Evolutionary conservation across 768 basidiomycete species (phyloP).

Genomic region (Pholiota molesta): DNA sequence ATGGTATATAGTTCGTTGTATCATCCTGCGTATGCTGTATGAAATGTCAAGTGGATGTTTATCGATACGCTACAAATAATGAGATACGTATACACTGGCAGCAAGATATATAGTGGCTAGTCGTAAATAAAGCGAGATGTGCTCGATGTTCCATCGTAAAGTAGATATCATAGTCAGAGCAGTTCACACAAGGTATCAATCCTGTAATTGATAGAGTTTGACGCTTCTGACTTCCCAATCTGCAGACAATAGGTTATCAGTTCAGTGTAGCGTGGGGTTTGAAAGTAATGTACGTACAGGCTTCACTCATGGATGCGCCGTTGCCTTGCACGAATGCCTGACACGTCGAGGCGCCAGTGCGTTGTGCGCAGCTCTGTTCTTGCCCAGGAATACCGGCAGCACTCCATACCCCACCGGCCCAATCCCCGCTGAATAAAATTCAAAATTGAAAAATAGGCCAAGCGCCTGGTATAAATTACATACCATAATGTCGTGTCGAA

Average conservation of each 20-base stretch:
- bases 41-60: background rate
- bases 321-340: constrained; percentile 73
- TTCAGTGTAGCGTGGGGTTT: no score
- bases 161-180: background rate
- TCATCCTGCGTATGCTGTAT: background rate
- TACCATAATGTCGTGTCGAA: constrained; percentile 89
- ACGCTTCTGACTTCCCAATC: constrained; percentile 85
- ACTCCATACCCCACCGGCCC: constrained; percentile 85
- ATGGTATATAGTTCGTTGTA: no score
- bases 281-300: constrained; percentile 59
- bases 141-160: background rate
- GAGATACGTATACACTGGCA: background rate
- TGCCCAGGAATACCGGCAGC: constrained; percentile 79
- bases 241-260: constrained; percentile 29
- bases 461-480: constrained; percentile 21
- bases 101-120: background rate
- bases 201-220: constrained; percentile 62
- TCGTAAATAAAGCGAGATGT: background rate
- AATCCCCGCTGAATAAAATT: constrained; percentile 67
- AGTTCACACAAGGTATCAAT: constrained; percentile 10
- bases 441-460: background rate
- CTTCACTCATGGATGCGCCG: constrained; percentile 71
- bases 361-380: constrained; percentile 80
- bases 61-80: background rate
- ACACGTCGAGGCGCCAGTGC: constrained; percentile 84